Evolutionary conservation across 2,329 filamentous ascomycete genomes (phyloP).

Genomic region (Colletotrichum lindemuthianum): DNA sequence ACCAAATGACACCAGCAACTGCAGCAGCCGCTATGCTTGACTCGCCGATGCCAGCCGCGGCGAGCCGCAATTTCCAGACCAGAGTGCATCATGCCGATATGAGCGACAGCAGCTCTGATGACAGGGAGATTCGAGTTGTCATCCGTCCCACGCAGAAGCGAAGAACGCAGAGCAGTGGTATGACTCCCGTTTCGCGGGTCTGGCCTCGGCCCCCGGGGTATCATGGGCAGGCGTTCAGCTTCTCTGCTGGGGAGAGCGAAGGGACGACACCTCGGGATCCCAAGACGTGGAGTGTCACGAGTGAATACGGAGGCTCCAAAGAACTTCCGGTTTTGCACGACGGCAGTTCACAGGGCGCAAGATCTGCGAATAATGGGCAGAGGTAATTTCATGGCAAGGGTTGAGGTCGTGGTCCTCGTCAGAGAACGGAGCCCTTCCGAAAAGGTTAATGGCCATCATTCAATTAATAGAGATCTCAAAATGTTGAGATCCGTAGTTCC

Average conservation of each 20-base stretch:
- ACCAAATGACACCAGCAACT: conserved; percentile 34
- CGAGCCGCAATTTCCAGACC: not conserved
- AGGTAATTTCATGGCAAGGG: too few species aligned
- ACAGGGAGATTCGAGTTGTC: conserved; percentile 44
- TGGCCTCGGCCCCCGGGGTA: conserved; percentile 45
- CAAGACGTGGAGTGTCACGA: conserved; percentile 43
- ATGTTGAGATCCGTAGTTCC: too few species aligned
- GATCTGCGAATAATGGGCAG: too few species aligned
- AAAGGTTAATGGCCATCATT: too few species aligned
- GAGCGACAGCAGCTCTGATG: conserved; percentile 34
- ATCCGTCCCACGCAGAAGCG: conserved; percentile 41
- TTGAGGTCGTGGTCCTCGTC: too few species aligned
- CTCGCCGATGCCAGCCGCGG: not conserved
- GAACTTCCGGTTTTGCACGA: not conserved
- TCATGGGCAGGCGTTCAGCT: conserved; percentile 39
- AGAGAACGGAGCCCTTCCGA: too few species aligned
- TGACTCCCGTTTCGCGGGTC: conserved; percentile 26
- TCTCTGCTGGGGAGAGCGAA: conserved; percentile 41
- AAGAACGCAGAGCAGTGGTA: conserved; percentile 24
- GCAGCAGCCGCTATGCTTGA: conserved; percentile 1
- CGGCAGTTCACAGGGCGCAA: not conserved
- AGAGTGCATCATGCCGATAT: not conserved
- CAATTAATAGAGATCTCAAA: too few species aligned
- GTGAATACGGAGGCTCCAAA: conserved; percentile 39
- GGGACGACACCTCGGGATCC: conserved; percentile 38